Base-by-base conservation (phyloP, 2,329 filamentous ascomycete genomes). In the Elsinoe arachidis region DNA sequence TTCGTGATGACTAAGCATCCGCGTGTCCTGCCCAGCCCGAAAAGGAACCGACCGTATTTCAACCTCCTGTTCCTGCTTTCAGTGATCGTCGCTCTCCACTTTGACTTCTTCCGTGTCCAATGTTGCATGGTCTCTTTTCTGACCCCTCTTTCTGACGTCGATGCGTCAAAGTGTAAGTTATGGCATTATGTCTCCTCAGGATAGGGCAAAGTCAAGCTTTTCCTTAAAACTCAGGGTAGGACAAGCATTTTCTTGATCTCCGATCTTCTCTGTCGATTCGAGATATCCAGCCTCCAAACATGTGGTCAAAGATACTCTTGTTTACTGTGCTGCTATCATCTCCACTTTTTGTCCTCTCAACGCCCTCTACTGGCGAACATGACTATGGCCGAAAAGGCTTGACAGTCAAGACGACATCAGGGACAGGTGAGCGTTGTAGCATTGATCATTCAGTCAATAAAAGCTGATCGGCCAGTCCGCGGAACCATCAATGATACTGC, bases 401-500 rank as follows among this genome's bases (percentile, higher is more conserved):
- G 41, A 19, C 11, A 10, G 41, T 46, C 41, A 46, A 23, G 11
- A 46, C 41, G 17, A 23, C 41, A 6, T 46, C 41, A 10, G 41
- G 41, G n/a, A 11, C 26, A 46, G 41, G 41, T 46, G 7, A 46
- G 41, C 26, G 2, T 30, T 5, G 26, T 30, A 30, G 26, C 26
- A 30, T 30, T 30, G 26, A 5, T 30, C 9, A 4, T 30, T 7
- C 2, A 30, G 9, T 30, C 26, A 30, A 30, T 30, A 30, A 7
- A 46, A 2, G 1, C 41, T 26, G 19, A 17, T 19, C 1, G 3
- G 11, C 2, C 10, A 46, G 41, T 46, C n/a, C 41, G 41, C 19
- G 62, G 62, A 15, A 59, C 38, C 5, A 49, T 62, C 33, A 58
- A 62, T 30, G 26, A 49, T 3, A 49, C 46, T 1, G 44, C 43